A percentile compares a stretch with the other conserved stretches of the same genome.
These are phyloP conservation scores for Apiospora arundinis DNA, from an alignment of 2,329 filamentous ascomycete genomes.

Conservation along the genomic window DNA sequence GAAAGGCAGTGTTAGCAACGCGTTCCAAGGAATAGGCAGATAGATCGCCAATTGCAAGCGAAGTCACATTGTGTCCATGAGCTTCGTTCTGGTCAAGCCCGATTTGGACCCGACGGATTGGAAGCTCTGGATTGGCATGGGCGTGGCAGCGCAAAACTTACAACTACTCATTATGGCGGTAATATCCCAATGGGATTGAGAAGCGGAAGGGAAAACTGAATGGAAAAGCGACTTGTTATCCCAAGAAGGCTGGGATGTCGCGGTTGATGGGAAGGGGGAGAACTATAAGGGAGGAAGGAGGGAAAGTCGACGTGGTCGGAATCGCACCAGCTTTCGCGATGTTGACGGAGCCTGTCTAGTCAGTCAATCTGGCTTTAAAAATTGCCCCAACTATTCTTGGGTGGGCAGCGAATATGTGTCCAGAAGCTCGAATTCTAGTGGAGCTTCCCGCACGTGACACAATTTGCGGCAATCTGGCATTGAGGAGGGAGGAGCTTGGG, in stretches of 20 bases:
- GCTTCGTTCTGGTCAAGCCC: background rate
- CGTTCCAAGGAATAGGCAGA: background rate
- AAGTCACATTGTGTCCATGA: background rate
- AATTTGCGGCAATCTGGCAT: slow-evolving; percentile 12
- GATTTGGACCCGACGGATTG: background rate
- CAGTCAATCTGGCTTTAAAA: slow-evolving; percentile 23
- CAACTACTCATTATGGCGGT: slow-evolving; percentile 44
- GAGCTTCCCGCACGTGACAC: slow-evolving; percentile 11
- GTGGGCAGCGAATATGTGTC: slow-evolving; percentile 20
- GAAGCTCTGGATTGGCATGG: background rate
- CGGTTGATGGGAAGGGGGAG: slow-evolving; percentile 28
- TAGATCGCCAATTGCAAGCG: background rate
- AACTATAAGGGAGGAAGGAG: slow-evolving; percentile 23
- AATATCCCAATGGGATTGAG: slow-evolving; percentile 28
- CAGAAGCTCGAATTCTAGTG: slow-evolving; percentile 14
- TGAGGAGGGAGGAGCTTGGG: background rate
- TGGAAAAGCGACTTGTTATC: slow-evolving; percentile 24
- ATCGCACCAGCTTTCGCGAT: slow-evolving; percentile 22
- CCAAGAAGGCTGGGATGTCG: slow-evolving; percentile 20
- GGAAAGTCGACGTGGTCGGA: slow-evolving; percentile 22
- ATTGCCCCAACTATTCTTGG: slow-evolving; percentile 19
- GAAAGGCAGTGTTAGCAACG: slow-evolving; percentile 27
- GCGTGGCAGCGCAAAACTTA: slow-evolving; percentile 35
- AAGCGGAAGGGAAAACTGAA: slow-evolving; percentile 32
- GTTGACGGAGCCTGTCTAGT: slow-evolving; percentile 5